Conservation (phyloP, 2,329 filamentous ascomycete genomes). For the Cryphonectria naterciae region DNA sequence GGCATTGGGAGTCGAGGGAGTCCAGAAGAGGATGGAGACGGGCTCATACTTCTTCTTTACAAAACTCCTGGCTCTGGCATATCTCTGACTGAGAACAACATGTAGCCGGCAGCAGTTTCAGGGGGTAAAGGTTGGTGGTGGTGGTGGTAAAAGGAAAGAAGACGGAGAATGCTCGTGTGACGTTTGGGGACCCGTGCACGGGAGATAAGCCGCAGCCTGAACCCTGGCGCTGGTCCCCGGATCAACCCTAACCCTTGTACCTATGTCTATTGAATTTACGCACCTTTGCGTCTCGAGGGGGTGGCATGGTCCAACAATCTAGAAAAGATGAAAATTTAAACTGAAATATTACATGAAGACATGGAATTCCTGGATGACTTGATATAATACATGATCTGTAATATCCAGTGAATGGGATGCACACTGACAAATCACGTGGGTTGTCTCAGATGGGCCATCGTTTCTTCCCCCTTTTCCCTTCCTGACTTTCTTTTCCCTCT, state of each 20-base stretch:
- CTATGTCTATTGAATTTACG: not conserved
- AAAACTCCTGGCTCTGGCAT: conserved; percentile 2
- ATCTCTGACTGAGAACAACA: not conserved
- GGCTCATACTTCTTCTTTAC: conserved; percentile 37
- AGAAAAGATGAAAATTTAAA: too few relatives aligned
- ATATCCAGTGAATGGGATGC: too few relatives aligned
- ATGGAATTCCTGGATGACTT: too few relatives aligned
- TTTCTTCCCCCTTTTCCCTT: too few relatives aligned
- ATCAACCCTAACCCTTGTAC: not conserved
- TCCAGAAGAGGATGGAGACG: conserved; percentile 47
- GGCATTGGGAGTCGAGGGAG: conserved; percentile 63
- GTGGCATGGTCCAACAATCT: too few relatives aligned
- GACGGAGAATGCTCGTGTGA: not conserved
- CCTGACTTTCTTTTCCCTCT: too few relatives aligned
- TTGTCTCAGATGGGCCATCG: too few relatives aligned
- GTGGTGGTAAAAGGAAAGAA: not conserved
- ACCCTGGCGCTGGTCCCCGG: not conserved
- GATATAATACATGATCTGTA: too few relatives aligned
- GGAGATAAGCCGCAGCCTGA: not conserved
- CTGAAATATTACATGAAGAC: too few relatives aligned
- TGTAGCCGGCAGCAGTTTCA: not conserved
- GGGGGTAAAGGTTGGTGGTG: not conserved
- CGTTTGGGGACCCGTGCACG: not conserved
- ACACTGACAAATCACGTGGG: too few relatives aligned
- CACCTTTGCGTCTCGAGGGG: not conserved